Base-by-base conservation (phyloP, 352 stramenopile species). In the Phytopythium mirpurense region DNA sequence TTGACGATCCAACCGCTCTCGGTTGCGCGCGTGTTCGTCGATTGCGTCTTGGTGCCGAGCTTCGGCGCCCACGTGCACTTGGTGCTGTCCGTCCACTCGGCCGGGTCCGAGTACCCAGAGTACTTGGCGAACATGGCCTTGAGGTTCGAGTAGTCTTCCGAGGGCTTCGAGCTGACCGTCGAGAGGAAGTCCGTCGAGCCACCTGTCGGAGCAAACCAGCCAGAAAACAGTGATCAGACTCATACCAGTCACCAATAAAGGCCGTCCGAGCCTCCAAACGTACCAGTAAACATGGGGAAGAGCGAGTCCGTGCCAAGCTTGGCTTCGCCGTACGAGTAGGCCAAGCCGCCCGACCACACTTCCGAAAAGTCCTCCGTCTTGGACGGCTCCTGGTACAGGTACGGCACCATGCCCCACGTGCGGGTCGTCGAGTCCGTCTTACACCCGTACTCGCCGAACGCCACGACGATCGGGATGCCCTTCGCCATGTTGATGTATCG, bases 251-350 rank as follows among this genome's bases (percentile, higher is more conserved):
- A 26, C 18, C 37, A 32, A 21, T 37, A 16, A 5, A 36, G 32
- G 32, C 6, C 37, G 11, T 24, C 37, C 8, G n/a, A 10, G 29
- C 7, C 16, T 4, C 5, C 40, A 32, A 9, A 31, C 62, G 26
- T 64, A 90, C 82, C 83, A 45, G 65, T 90, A 42, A 94, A 90
- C 75, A 94, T 90, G 1, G 83, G 83, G 49, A 89, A 94, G 29
- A 78, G 60, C 14, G 84, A 90, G 45, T 78, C 79, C 18, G 50
- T 60, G 9, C 65, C 60, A 37, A 95, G 65, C 49, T 89, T 92
- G 6, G 84, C 84, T 78, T 95, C 69, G 56, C 84, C 84, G 56
- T 88, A 95, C 43, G 84, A 93, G 51, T 95, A 95, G 26, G 83
- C 84, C 34, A 91, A 54, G 51, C 84, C 84, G 43, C 84, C 84